Evolutionary conservation across 345 rosid genomes (phyloP).

Genomic region (Corymbia maculata): DNA sequence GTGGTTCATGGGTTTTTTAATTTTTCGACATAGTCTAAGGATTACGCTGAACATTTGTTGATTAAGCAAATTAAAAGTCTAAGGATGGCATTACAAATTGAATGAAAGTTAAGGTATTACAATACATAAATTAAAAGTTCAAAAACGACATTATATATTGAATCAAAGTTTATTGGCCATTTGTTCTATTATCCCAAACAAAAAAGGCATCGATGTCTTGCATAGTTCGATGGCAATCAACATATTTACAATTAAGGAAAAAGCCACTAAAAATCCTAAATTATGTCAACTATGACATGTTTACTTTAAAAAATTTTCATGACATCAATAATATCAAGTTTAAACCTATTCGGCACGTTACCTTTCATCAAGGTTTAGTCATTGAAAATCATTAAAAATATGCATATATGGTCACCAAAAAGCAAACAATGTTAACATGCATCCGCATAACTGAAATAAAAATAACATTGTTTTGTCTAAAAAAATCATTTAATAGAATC

Average conservation of each 20-base stretch:
- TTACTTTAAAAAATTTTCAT: too few species aligned
- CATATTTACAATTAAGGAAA: too few species aligned
- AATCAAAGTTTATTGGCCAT: background rate
- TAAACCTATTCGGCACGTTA: background rate
- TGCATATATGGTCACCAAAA: background rate
- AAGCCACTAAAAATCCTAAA: too few species aligned
- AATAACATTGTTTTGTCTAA: background rate
- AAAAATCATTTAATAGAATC: too few species aligned
- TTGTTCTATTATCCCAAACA: background rate
- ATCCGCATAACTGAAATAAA: too few species aligned
- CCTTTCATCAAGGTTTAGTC: fast-evolving
- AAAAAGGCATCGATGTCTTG: background rate
- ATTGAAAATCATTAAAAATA: too few species aligned
- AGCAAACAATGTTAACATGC: too few species aligned
- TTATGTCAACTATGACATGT: fast-evolving
- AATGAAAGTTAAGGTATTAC: too few species aligned
- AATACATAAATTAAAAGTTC: too few species aligned
- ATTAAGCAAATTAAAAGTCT: too few species aligned
- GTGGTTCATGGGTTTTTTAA: background rate
- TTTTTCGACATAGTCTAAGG: too few species aligned
- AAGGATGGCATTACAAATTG: fast-evolving
- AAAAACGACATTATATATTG: fast-evolving
- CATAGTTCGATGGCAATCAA: background rate
- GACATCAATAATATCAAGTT: too few species aligned
- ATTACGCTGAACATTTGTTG: fast-evolving